These are phyloP conservation scores for Phaffia rhodozyma DNA, from an alignment of 1,284 basidiomycete species.

Conservation along the genomic window DNA sequence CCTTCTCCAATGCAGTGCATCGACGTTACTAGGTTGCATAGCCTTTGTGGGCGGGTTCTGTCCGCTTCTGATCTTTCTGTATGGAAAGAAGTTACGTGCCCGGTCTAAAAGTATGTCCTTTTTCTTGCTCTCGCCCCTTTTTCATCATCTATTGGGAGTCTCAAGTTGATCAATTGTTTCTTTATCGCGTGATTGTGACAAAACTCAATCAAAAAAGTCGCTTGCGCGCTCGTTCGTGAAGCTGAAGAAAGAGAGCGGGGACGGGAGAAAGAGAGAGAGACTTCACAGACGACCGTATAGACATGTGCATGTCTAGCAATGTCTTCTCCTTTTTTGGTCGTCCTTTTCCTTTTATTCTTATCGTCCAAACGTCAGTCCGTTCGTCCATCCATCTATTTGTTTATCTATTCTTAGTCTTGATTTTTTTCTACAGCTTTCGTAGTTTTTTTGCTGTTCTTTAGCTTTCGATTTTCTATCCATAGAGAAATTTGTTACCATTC, in stretches of 20 bases:
- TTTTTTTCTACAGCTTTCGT: too few species aligned
- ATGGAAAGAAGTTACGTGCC: conserved; percentile 29
- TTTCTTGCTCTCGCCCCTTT: too few species aligned
- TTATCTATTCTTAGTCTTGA: too few species aligned
- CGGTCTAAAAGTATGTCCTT: conserved; percentile 7
- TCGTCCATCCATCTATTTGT: too few species aligned
- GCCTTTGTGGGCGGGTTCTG: conserved; percentile 29
- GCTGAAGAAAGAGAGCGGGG: conserved; percentile 21
- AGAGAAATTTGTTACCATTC: too few species aligned
- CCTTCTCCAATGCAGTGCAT: conserved; percentile 20
- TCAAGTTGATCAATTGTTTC: background rate
- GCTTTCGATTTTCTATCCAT: too few species aligned
- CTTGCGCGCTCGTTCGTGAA: conserved; percentile 12
- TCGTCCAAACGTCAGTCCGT: too few species aligned
- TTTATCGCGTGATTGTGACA: background rate
- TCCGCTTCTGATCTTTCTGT: conserved; percentile 31
- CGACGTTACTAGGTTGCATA: conserved; percentile 30
- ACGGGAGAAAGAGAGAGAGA: conserved; percentile 22
- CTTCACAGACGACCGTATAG: conserved; percentile 12
- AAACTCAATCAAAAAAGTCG: background rate
- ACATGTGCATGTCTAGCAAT: too few species aligned
- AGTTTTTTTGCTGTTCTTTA: too few species aligned
- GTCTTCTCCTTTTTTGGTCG: too few species aligned
- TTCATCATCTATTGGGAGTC: too few species aligned
- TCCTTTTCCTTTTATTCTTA: too few species aligned